Base-by-base conservation (phyloP, 2,329 filamentous ascomycete species). In the Fusarium devonianum region DNA sequence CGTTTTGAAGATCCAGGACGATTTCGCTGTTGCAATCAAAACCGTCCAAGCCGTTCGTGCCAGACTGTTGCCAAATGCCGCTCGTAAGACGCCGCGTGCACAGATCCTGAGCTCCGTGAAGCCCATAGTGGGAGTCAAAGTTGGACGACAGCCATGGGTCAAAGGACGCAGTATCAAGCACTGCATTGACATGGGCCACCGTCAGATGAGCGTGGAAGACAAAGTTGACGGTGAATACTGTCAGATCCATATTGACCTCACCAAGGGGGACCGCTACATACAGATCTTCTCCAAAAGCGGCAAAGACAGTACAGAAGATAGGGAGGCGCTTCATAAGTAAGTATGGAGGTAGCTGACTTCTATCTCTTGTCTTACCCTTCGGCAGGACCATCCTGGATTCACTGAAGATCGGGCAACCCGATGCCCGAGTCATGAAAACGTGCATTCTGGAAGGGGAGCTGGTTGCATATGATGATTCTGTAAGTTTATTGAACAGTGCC, bases 141-240 rank as follows among this genome's bases (percentile, higher is more conserved):
- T 89, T 29, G 85, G 85, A 12, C 76, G 86, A 14, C 83, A 86
- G 28, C 73, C 75, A 1, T 89, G 85, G 79, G 71, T 81, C 34
- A 89, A 89, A 64, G 86, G 79, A 8, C 78, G 86, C 39, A 87
- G 85, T 56, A 87, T 93, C 60, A 86, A 90, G 50, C 82, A 94
- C 66, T 93, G 89, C 66, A 70, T 89, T 14, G 77, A 84, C 13
- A 82, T 93, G 75, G 75, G 80, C 2, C 78, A 75, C 4, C 76
- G 78, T 0, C 75, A 81, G 12, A 80, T 92, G 81, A 89, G 87
- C 49, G 80, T 91, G 17, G 90, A 96, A 69, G 79, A 86, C 40
- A 96, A 96, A 67, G 84, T 95, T 53, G 91, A 96, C 63, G 91
- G 89, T 10, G 92, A 96, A 69, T 96, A 94, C 60, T 95, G 90